Percentiles rank a stretch among this genome's conserved stretches.
Conservation (phyloP, 2,329 filamentous ascomycete species). For the Fusarium phyllophilum region DNA sequence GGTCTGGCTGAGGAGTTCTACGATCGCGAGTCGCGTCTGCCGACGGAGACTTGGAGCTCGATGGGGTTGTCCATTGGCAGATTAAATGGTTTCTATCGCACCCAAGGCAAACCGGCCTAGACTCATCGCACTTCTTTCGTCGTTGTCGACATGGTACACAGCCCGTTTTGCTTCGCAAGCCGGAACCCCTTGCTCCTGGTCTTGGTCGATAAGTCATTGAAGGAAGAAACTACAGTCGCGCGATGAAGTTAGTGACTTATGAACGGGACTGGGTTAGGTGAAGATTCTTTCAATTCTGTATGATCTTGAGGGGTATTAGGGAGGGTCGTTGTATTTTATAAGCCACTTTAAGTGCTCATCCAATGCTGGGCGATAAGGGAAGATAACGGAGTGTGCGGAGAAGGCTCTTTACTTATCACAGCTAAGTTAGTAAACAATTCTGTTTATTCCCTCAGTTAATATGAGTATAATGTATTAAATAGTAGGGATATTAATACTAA, state of each 20-base stretch:
- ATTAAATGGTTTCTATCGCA: neutral
- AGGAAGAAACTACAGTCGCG: neutral
- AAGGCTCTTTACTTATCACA: no score
- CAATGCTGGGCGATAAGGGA: neutral
- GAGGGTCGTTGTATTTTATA: neutral
- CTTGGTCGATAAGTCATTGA: neutral
- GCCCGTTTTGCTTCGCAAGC: neutral
- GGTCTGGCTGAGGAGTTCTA: neutral
- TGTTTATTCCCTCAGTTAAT: no score
- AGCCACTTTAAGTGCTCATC: neutral
- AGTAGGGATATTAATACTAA: no score
- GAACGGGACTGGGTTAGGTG: no score
- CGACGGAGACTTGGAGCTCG: neutral
- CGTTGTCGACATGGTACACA: neutral
- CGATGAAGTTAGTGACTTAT: neutral
- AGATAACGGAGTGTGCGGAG: neutral
- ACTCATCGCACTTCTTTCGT: neutral
- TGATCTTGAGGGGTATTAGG: neutral
- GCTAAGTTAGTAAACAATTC: no score
- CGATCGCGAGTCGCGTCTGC: neutral
- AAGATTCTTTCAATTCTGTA: rapidly evolving
- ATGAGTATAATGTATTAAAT: no score
- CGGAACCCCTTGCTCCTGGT: neutral
- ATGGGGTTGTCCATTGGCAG: neutral
- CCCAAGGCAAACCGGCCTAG: neutral